Evolutionary conservation across 345 rosid genomes (phyloP), one percentile per base, ranked within the genome.

Genomic region (Punica granatum): DNA sequence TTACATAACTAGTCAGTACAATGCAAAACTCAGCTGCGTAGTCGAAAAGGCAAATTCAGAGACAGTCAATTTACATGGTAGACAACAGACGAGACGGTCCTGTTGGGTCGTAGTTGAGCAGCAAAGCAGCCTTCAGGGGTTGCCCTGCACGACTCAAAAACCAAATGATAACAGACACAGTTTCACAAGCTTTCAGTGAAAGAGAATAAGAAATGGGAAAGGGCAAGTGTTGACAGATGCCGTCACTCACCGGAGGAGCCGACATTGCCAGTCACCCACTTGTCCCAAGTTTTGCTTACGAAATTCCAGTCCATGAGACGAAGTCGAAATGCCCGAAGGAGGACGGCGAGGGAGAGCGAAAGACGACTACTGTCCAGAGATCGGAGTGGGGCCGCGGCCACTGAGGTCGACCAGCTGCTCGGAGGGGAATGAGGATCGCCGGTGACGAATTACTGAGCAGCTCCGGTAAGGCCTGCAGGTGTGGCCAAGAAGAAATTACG

Each of bases 61-160:
- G 26, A 12, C 37, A 65, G 54, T 28, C 35, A 66, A 13, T n/a
- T 66, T 49, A 90, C 98, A 90, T 81, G 41, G 90, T 85, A 60
- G 97, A 92, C 66, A 90, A 72, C 76, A 92, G 63, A 61, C 96
- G 92, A 76, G 93, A 87, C 12, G 97, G 96, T 34, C 77, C 88
- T 26, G 82, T 58, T 1, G 96, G 92, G 26, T 92, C 92, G n/a
- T 90, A 73, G 72, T 88, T 90, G 67, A 90, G 78, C 44, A 92
- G 83, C 72, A 92, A 44, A 67, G 92, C 92, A 62, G 86, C 89
- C 82, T 81, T 86, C 81, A 90, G 74, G 3, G 96, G 93, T 66
- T 74, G 73, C n/a, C 86, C 96, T 86, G 71, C 63, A 68, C 66
- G 23, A 59, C 19, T n/a, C 23, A 46, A 70, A 62, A 69, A 72